Evolutionary conservation across 2,329 filamentous ascomycete species (phyloP).

Genomic region (Talaromyces marneffei): DNA sequence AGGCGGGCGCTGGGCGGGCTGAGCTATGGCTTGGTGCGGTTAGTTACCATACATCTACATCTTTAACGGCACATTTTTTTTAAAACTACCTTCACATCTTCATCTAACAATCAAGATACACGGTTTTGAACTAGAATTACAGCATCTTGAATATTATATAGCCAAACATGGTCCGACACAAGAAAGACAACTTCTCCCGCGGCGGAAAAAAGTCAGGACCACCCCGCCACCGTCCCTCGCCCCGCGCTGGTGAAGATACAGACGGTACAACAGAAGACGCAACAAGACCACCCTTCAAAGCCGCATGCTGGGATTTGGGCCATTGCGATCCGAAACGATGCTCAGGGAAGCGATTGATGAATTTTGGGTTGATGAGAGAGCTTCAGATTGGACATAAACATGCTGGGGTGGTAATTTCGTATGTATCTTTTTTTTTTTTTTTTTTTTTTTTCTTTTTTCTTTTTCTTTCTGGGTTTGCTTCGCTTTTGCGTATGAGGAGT

Average conservation of each 20-base stretch:
- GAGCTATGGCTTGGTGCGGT: constrained; percentile 1
- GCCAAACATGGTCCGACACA: constrained; percentile 77
- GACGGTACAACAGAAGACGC: constrained; percentile 28
- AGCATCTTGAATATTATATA: neutral
- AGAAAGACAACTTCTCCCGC: constrained; percentile 73
- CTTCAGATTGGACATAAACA: constrained; percentile 88
- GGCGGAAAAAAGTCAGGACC: constrained; percentile 67
- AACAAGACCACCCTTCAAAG: constrained; percentile 62
- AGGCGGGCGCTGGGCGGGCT: constrained; percentile 2
- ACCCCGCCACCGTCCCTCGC: constrained; percentile 49
- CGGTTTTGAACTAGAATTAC: neutral
- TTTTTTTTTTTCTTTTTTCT: no score
- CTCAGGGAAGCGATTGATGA: constrained; percentile 91
- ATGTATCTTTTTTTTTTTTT: constrained; percentile 22
- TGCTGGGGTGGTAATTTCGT: constrained; percentile 83
- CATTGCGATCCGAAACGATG: constrained; percentile 97
- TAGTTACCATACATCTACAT: neutral
- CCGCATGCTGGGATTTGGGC: constrained; percentile 94
- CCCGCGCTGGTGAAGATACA: constrained; percentile 39
- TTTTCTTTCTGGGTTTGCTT: no score
- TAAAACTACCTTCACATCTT: neutral
- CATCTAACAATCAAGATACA: neutral
- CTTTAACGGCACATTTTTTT: neutral
- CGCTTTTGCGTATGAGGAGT: neutral
- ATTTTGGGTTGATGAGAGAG: constrained; percentile 86